These are phyloP conservation scores for Ambrosia artemisiifolia DNA, from an alignment of 129 eudicot genomes.

Conservation along the genomic window DNA sequence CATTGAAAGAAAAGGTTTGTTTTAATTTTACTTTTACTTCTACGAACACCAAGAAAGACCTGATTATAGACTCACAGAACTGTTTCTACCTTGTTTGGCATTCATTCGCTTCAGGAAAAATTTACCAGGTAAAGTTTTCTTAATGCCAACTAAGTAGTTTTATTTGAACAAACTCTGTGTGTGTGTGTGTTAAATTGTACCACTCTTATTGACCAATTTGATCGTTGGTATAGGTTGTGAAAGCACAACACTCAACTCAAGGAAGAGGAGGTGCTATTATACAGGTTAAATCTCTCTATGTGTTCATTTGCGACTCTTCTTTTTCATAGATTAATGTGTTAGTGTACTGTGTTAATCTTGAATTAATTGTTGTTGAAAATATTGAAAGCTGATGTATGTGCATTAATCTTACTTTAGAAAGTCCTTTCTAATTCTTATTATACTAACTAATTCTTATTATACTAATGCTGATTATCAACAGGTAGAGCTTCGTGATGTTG, in stretches of 20 bases:
- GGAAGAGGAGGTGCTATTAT: slow-evolving; percentile 95
- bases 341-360: neutral
- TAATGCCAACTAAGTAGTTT: neutral
- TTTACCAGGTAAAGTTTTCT: slow-evolving; percentile 60
- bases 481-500: slow-evolving; percentile 98
- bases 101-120: slow-evolving; percentile 52
- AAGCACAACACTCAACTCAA: slow-evolving; percentile 76
- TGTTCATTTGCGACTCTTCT: slow-evolving; percentile 1
- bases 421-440: neutral
- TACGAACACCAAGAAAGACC: slow-evolving; percentile 3
- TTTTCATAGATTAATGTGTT: neutral
- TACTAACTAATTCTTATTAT: neutral
- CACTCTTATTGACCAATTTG: neutral
- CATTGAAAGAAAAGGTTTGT: slow-evolving; percentile 83
- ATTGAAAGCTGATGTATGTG: neutral
- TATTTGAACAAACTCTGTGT: neutral
- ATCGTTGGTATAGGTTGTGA: slow-evolving; percentile 55
- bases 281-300: slow-evolving; percentile 50
- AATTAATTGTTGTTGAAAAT: neutral
- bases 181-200: neutral
- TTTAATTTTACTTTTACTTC: neutral
- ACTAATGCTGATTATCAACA: slow-evolving; percentile 20
- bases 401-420: neutral
- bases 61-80: slow-evolving; percentile 7
- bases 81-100: slow-evolving; percentile 19